Base-by-base conservation (phyloP, 2,329 filamentous ascomycete species). In the Fusarium graminum region DNA sequence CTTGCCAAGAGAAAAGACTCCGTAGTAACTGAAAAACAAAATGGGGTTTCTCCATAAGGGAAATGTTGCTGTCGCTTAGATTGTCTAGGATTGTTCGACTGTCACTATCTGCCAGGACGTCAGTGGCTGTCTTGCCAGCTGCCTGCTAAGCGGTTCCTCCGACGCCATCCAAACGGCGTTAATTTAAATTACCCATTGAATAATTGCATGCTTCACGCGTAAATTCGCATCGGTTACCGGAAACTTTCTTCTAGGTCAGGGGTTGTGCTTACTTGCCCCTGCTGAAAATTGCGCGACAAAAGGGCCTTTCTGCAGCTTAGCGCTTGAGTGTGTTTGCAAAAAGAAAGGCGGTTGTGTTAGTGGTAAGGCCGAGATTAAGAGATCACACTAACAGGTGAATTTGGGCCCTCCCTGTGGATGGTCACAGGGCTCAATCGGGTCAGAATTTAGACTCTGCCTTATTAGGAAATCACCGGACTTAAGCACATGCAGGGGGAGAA, bases 401-500 rank as follows among this genome's bases (percentile, higher is more conserved):
- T 14, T 28, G 25, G 5, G 16, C 6, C 30, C 30, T 14, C 13
- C 30, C 30, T 34, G 14, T 34, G n/a, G n/a, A n/a, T n/a, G n/a
- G n/a, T n/a, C n/a, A n/a, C n/a, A n/a, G n/a, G n/a, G n/a, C n/a
- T n/a, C n/a, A n/a, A n/a, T n/a, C n/a, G n/a, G n/a, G 56, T 64
- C 36, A 50, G 30, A 42, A 11, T 11, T 13, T 14, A 16, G 19
- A 17, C 22, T 52, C 58, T 46, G 44, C 25, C 65, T 22, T 63
- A 68, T 55, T 7, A 41, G 65, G 65, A 59, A 68, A 54, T 68
- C 56, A 54, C 65, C 65, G 65, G 65, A 53, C 36, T 49, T 47
- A 42, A 45, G 43, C 42, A 30, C 36, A 46, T 29, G 32, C 53
- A 62, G 47, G 45, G 43, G 47, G 43, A 42, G 22, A 41, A 28